Evolutionary conservation across 371 early-diverging fungal genomes (phyloP).

Genomic region (Funneliformis caledonium): DNA sequence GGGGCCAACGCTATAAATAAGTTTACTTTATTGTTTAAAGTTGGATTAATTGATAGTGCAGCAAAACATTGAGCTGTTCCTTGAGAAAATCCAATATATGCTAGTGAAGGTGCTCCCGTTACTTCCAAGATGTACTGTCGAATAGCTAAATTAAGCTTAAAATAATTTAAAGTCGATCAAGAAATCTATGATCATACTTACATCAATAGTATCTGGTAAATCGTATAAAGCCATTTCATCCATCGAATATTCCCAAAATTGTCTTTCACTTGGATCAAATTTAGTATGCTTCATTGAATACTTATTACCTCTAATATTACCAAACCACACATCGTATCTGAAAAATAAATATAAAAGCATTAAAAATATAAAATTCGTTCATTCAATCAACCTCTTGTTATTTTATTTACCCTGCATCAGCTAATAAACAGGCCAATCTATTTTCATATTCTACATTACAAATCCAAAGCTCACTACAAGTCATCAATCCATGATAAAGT

Average conservation of each 20-base stretch:
- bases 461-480: conserved; percentile 91
- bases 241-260: conserved; percentile 94
- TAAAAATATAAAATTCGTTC: neutral
- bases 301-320: conserved; percentile 95
- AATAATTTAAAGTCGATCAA: neutral
- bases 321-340: conserved; percentile 95
- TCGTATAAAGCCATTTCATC: conserved; percentile 90
- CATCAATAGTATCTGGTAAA: conserved; percentile 83
- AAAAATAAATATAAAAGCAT: neutral
- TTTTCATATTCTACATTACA: conserved; percentile 73
- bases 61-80: conserved; percentile 94
- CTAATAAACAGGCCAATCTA: conserved; percentile 74
- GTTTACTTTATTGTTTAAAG: conserved; percentile 80
- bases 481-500: conserved; percentile 93
- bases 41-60: conserved; percentile 77
- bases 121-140: conserved; percentile 75
- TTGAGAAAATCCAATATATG: conserved; percentile 96
- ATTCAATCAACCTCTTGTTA: neutral
- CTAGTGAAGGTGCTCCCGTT: conserved; percentile 77
- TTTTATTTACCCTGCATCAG: conserved; percentile 63
- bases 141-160: neutral
- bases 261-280: conserved; percentile 66
- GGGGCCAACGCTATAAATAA: conserved; percentile 93
- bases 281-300: conserved; percentile 86
- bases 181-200: conserved; percentile 46